Evolutionary conservation across 805 yeast species (phyloP), one percentile per base, ranked within the genome.

Genomic region (Ogataea angusta): DNA sequence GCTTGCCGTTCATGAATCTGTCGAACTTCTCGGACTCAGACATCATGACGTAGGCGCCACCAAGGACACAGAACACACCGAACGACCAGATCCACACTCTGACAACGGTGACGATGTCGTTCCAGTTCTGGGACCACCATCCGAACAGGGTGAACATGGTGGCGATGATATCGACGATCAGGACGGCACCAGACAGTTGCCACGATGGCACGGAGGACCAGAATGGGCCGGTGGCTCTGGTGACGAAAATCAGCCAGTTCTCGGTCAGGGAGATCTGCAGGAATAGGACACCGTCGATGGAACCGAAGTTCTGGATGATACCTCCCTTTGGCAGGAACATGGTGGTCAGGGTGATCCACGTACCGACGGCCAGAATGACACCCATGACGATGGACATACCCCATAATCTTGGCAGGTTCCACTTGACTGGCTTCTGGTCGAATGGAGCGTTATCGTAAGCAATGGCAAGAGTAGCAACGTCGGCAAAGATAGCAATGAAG

Each of bases 41-140:
- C 95, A 89, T 85, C 68, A 85, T 66, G 83, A 85, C 90, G 85
- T 89, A 89, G 63, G 91, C 86, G 78, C 96, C 96, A 69, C 95
- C 95, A 76, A 88, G 70, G 70, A 82, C 79, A 78, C 95, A 89
- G 91, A 89, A 89, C 71, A 85, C 83, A 79, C 96, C 96, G 75
- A 89, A 84, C 49, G 96, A 88, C 87, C 86, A 88, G 66, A 89
- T 72, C 93, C 93, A 89, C 70, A 85, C 80, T 78, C 96, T 84
- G 67, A 83, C 90, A 66, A 89, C 95, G 43, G 96, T 82, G 57
- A 89, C 96, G 57, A 89, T 83, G 72, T 91, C 95, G 67, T 91
- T 89, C 89, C 93, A 87, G 82, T 89, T 89, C 72, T 86, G 95
- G 54, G 95, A 84, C 91, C 95, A 88, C 96, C 95, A 89, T 60